Percentiles rank a stretch among this genome's conserved stretches.
phyloP scores from a whole-genome alignment of 148 eudicot genomes.

The Nepenthes gracilis region DNA sequence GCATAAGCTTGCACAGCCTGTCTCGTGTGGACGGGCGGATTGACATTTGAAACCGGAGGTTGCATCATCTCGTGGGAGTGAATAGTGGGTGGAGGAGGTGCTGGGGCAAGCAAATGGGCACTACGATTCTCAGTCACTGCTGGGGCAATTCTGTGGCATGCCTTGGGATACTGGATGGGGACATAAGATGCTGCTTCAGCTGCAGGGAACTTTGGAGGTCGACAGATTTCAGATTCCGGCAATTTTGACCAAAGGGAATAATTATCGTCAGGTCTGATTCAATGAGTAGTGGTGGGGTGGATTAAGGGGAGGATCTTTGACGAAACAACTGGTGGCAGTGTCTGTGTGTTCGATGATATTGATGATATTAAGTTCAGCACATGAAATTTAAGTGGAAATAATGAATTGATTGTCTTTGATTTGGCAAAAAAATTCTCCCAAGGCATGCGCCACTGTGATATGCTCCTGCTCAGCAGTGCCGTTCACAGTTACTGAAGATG shows the following conservation, averaged over 20 bases:
- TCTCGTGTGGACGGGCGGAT: background rate
- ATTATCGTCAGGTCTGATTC: slow-evolving; percentile 12
- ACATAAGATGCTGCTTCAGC: slow-evolving; percentile 50
- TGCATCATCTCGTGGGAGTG: slow-evolving; percentile 11
- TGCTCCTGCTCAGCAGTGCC: slow-evolving; percentile 55
- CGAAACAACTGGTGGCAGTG: slow-evolving; percentile 21
- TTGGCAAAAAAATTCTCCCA: slow-evolving; percentile 38
- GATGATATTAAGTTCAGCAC: slow-evolving; percentile 28
- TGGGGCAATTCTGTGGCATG: slow-evolving; percentile 48
- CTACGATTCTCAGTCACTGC: slow-evolving; percentile 52
- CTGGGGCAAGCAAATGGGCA: slow-evolving; percentile 56
- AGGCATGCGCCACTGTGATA: slow-evolving; percentile 54
- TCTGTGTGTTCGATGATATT: slow-evolving; percentile 21
- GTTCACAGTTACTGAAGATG: slow-evolving; percentile 22
- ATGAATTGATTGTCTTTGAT: slow-evolving; percentile 28
- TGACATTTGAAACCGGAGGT: too few relatives aligned
- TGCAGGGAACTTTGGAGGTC: slow-evolving; percentile 30
- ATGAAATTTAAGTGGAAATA: slow-evolving; percentile 51
- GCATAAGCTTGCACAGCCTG: slow-evolving; percentile 38
- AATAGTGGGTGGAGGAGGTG: slow-evolving; percentile 21
- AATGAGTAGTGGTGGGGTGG: slow-evolving; percentile 19
- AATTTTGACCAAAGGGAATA: background rate
- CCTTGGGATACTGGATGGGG: slow-evolving; percentile 34
- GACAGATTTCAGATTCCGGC: slow-evolving; percentile 14
- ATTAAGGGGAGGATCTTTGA: slow-evolving; percentile 66